phyloP scores from a whole-genome alignment of 371 early-diverging fungal species.

The Paraphysoderma sedebokerense region DNA sequence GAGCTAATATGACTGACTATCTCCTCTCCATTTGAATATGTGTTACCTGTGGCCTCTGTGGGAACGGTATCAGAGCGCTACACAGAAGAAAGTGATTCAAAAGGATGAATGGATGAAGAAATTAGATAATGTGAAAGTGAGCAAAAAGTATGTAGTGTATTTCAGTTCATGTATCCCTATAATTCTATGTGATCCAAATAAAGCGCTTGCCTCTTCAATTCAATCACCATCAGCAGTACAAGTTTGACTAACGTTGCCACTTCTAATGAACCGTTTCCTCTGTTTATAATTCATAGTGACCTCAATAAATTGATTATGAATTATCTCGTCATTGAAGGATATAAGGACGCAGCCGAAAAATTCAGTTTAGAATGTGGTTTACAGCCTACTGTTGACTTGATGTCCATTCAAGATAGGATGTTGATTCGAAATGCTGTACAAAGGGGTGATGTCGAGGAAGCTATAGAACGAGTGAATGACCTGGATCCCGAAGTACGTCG shows the following conservation, averaged over 20 bases:
- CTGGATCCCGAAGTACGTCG: conserved; percentile 76
- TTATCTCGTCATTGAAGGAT: conserved; percentile 93
- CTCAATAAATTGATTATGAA: conserved; percentile 93
- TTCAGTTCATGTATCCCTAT: not conserved
- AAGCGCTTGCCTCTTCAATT: not conserved
- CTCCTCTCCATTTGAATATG: too few relatives aligned
- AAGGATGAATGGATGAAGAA: conserved; percentile 43
- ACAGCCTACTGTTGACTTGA: conserved; percentile 55
- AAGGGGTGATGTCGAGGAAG: conserved; percentile 72
- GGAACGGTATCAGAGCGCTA: too few relatives aligned
- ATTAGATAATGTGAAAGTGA: conserved; percentile 34
- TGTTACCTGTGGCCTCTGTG: too few relatives aligned
- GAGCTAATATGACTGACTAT: too few relatives aligned
- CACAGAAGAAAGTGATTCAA: conserved; percentile 24
- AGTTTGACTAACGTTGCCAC: not conserved
- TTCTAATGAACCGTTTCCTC: not conserved
- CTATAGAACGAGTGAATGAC: conserved; percentile 88
- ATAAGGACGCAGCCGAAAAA: conserved; percentile 92
- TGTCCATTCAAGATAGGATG: conserved; percentile 87
- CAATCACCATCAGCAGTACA: not conserved
- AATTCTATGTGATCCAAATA: not conserved
- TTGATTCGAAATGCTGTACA: conserved; percentile 81
- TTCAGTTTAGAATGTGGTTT: conserved; percentile 74
- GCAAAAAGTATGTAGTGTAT: conserved; percentile 33
- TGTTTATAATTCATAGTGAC: conserved; percentile 27